Conservation (phyloP, 2,329 filamentous ascomycete genomes). For the Hypoxylon sp. region DNA sequence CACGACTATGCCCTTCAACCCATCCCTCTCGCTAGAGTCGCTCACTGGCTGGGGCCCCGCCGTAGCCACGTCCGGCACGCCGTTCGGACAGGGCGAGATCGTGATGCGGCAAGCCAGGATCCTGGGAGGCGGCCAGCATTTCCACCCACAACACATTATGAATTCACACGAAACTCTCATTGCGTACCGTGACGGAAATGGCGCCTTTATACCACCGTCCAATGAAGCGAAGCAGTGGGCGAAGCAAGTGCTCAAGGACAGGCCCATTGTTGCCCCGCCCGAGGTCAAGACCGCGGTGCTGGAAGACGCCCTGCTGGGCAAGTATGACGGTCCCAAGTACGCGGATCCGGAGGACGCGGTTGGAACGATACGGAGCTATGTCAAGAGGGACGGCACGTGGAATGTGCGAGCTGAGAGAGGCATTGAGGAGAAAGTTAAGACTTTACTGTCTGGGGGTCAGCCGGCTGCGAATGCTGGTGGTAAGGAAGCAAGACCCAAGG, state of each 20-base stretch:
- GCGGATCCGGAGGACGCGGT: conserved; percentile 51
- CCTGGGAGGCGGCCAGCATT: conserved; percentile 57
- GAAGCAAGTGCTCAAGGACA: conserved; percentile 6
- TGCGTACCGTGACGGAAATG: conserved; percentile 49
- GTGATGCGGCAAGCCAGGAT: conserved; percentile 59
- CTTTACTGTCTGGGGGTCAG: conserved; percentile 40
- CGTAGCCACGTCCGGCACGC: conserved; percentile 52
- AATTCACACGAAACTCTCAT: conserved; percentile 46
- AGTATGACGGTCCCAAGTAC: conserved; percentile 55
- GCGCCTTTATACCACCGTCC: conserved; percentile 58
- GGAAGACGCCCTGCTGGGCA: conserved; percentile 57
- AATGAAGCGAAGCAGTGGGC: conserved; percentile 21
- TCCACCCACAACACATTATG: conserved; percentile 48
- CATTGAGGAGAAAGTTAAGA: conserved; percentile 51
- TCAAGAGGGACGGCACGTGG: conserved; percentile 55
- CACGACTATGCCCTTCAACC: conserved; percentile 52
- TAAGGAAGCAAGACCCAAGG: conserved; percentile 23
- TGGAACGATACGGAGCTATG: conserved; percentile 56
- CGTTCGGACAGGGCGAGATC: conserved; percentile 54
- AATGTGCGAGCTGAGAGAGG: conserved; percentile 45
- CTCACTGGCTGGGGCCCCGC: conserved; percentile 59
- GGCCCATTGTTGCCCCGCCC: conserved; percentile 42
- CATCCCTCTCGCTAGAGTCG: conserved; percentile 53
- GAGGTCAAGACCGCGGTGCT: conserved; percentile 54
- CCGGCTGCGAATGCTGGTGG: conserved; percentile 6